Conservation (phyloP, 495 filamentous ascomycete genomes). For the Penicillium cataractarum region DNA sequence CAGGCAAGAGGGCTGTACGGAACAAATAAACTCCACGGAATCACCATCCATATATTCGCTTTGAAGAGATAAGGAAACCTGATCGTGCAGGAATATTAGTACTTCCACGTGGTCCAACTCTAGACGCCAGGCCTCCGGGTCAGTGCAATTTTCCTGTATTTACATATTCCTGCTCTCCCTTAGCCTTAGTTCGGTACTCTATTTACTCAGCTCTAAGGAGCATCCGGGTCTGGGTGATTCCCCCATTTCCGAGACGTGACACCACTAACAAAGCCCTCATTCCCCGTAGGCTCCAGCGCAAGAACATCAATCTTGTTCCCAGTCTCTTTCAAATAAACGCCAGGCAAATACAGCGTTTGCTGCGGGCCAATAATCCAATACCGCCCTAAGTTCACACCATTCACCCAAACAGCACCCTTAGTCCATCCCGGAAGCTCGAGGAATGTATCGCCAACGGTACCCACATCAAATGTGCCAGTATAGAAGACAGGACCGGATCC, state of each 20-base stretch:
- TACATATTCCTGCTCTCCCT: too few species aligned
- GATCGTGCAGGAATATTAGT: too few species aligned
- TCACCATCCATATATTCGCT: too few species aligned
- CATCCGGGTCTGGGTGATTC: constrained; percentile 48
- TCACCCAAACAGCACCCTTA: constrained; percentile 53
- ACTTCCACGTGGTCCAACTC: too few species aligned
- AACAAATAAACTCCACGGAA: too few species aligned
- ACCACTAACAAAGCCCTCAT: constrained; percentile 34
- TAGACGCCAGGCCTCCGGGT: too few species aligned
- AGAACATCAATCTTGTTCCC: constrained; percentile 46
- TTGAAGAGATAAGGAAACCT: too few species aligned
- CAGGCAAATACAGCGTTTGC: constrained; percentile 51
- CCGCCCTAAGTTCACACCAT: constrained; percentile 48
- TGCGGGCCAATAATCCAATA: constrained; percentile 53
- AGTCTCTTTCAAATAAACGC: constrained; percentile 29
- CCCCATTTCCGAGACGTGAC: constrained; percentile 40
- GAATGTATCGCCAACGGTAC: constrained; percentile 43
- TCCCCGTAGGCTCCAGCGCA: constrained; percentile 43
- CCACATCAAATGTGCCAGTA: constrained; percentile 37
- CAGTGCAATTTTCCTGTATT: too few species aligned
- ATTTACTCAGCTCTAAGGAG: neutral
- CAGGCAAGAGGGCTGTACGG: too few species aligned
- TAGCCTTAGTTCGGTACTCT: too few species aligned
- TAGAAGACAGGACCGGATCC: constrained; percentile 42
- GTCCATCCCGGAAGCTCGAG: constrained; percentile 42